Evolutionary conservation across 768 basidiomycete genomes (phyloP).

Genomic region (Coprinopsis sp.): DNA sequence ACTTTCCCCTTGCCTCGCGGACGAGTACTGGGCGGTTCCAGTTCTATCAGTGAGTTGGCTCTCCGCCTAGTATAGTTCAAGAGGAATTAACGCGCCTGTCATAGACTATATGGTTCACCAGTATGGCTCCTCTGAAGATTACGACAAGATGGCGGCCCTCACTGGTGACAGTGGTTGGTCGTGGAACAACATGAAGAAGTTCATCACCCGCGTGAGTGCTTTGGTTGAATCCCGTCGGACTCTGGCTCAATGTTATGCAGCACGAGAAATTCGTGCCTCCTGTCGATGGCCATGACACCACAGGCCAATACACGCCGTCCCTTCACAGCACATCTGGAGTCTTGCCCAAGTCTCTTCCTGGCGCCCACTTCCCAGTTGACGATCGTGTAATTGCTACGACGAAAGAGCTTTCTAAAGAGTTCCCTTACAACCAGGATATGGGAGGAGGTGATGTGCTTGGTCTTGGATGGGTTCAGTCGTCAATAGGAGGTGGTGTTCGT

Average conservation of each 20-base stretch:
- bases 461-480: constrained; percentile 8
- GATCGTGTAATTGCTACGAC: constrained; percentile 17
- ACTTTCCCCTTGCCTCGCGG: constrained; percentile 4
- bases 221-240: background rate
- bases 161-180: constrained; percentile 45
- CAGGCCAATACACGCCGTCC: constrained; percentile 27
- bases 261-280: constrained; percentile 24
- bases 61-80: no score
- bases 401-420: constrained; percentile 6
- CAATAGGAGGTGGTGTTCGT: constrained; percentile 2
- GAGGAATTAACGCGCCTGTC: background rate
- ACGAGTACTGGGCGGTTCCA: constrained; percentile 11
- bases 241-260: constrained; percentile 5
- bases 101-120: constrained; percentile 20
- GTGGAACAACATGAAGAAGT: constrained; percentile 20
- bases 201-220: constrained; percentile 19
- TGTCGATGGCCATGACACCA: constrained; percentile 25
- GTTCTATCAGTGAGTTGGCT: constrained; percentile 10
- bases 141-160: constrained; percentile 43
- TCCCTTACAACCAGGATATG: constrained; percentile 6
- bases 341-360: constrained; percentile 22
- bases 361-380: constrained; percentile 14
- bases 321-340: constrained; percentile 25
- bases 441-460: constrained; percentile 6
- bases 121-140: constrained; percentile 38